A percentile compares a stretch with the other conserved stretches of the same genome.
These are phyloP conservation scores for Aspergillus fumigatus DNA, from an alignment of 2,329 filamentous ascomycete species.

Conservation along the genomic window DNA sequence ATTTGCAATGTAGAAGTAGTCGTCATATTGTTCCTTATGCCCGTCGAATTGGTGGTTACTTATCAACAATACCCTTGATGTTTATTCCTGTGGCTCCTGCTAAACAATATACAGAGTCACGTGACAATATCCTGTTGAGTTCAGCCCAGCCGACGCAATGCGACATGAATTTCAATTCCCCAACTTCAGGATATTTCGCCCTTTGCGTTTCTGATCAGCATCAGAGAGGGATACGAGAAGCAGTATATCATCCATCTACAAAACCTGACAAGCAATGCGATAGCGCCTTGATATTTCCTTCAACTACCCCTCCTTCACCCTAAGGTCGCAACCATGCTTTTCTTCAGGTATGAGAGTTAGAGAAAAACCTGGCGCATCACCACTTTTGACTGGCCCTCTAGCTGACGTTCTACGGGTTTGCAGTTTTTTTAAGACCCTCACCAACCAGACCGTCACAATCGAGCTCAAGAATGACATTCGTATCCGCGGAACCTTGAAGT, in stretches of 20 bases:
- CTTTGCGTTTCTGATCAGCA: neutral
- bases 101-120: neutral
- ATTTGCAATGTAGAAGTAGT: neutral
- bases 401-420: neutral
- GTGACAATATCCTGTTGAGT: neutral
- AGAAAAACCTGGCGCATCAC: neutral
- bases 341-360: slow-evolving; percentile 44
- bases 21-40: too few species aligned
- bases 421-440: slow-evolving; percentile 98
- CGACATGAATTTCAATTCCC: neutral
- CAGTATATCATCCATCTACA: neutral
- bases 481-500: slow-evolving; percentile 91
- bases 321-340: slow-evolving; percentile 42
- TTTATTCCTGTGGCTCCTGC: neutral
- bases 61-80: neutral
- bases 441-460: slow-evolving; percentile 94
- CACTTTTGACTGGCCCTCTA: neutral
- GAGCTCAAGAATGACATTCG: slow-evolving; percentile 99
- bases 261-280: slow-evolving; percentile 7
- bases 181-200: neutral
- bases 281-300: slow-evolving; percentile 1
- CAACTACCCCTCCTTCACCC: slow-evolving; percentile 1
- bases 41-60: neutral
- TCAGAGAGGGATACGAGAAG: neutral
- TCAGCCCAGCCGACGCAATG: neutral